Base-by-base conservation (phyloP, 192 early-diverging fungal species). In the Coemansia sp. region DNA sequence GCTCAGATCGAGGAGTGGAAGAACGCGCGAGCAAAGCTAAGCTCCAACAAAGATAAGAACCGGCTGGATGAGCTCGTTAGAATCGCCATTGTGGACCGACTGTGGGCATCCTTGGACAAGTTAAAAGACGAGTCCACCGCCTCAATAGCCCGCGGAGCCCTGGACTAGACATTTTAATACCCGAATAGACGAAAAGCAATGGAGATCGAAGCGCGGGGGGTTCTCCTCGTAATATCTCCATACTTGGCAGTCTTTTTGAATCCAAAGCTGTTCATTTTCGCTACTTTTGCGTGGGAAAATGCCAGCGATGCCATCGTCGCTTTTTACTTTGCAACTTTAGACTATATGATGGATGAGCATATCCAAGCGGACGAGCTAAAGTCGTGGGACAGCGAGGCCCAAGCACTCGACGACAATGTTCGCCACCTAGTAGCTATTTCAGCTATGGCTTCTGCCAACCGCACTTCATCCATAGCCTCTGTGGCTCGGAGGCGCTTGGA, bases 1-100 rank as follows among this genome's bases (percentile, higher is more conserved):
- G 79, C 77, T 55, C 74, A 87, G 33, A 65, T 90, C 52, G 64
- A 77, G n/a, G 77, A 83, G 35, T 90, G 87, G 79, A 68, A 31
- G 48, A 20, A 26, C 12, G 61, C 64, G 1, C 60, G 79, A 31
- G 63, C 63, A 12, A 55, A 45, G 20, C 42, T 82, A 55, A 14
- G 41, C 3, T 39, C 59, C 2, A n/a, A 57, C 12, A 71, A 73
- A 7, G 67, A 76, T 12, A 65, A 53, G 2, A 64, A 41, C 28
- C 53, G 31, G 25, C 64, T 82, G 50, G 79, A 82, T 47, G 53
- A 69, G 34, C 59, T 57, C 16, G 71, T 76, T 21, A 70, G 79
- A 6, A 66, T 76, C 6, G 39, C 33, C 12, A 73, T 82, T 53
- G 70, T 67, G 1, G 61, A 70, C 36, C 66, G 42, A 41, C 70